Evolutionary conservation across 1,139 yeast species (phyloP), one percentile per base, ranked within the genome.

Genomic region (Hemisphaericaspora xylofermentans): DNA sequence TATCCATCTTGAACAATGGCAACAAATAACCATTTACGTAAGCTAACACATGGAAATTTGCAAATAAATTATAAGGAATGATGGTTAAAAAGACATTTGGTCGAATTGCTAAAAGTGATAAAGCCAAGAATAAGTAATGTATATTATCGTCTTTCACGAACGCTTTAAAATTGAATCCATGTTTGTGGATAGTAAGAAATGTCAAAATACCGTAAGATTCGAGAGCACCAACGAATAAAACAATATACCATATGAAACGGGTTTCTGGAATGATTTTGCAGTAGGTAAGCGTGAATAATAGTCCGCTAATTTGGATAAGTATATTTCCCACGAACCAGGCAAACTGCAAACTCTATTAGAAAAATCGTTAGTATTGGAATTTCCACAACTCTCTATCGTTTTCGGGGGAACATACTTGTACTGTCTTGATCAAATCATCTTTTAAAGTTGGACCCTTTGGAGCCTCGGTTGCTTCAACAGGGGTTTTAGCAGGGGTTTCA

Each of bases 121-220:
- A 42, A 1, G 80, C 80, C 50, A 78, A 64, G 15, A 60, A 46
- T 41, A 76, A 63, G 52, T 76, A 78, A 49, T 76, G 81, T 30
- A 69, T 64, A 47, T 77, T 77, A 47, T 76, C 81, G 53, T 77
- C 81, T 39, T 51, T 56, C 33, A 55, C 43, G 19, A 63, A 48
- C 6, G 44, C 39, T n/a, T 40, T 43, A 6, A 50, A 37, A 26
- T 56, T 52, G 24, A 65, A 86, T 53, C 71, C 66, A 61, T 56
- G 55, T 54, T 64, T 70, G 43, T 57, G 62, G 39, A 64, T 51
- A 44, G 60, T 52, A 54, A 88, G 93, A 63, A 71, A 82, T 24
- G 86, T 64, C 45, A 88, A 85, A 48, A 91, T 79, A 18, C 88
- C 89, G 62, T 88, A 89, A 29, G 95, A 82, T 51, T 74, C 77